phyloP scores from a whole-genome alignment of 495 filamentous ascomycete genomes.

The Jackrogersella minutella region DNA sequence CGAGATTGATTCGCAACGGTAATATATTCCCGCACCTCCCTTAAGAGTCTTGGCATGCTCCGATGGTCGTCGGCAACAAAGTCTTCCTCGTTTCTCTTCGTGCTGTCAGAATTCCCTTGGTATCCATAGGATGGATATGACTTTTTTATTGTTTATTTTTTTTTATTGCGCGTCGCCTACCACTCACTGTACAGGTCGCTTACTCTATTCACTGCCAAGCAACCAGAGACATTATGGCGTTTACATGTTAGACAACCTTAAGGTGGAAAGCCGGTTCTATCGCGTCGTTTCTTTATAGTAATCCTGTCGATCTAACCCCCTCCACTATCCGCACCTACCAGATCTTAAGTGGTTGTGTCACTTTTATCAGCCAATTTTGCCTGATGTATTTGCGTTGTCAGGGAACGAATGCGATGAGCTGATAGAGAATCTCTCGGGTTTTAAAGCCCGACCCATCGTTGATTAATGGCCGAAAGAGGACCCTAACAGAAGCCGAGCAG shows the following conservation, averaged over 20 bases:
- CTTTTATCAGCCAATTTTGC: slow-evolving; percentile 20
- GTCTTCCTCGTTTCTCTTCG: slow-evolving; percentile 17
- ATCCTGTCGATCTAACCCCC: slow-evolving; percentile 34
- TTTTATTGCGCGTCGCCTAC: slow-evolving; percentile 33
- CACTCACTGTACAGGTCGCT: slow-evolving; percentile 30
- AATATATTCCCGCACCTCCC: slow-evolving; percentile 41
- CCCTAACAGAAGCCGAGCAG: slow-evolving; percentile 3
- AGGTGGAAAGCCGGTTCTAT: slow-evolving; percentile 31
- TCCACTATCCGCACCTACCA: slow-evolving; percentile 20
- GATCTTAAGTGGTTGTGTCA: slow-evolving; percentile 7
- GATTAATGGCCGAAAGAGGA: slow-evolving; percentile 15
- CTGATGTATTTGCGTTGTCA: slow-evolving; percentile 18
- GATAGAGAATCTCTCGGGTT: slow-evolving; percentile 12
- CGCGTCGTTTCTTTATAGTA: slow-evolving; percentile 37
- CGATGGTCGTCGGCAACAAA: slow-evolving; percentile 34
- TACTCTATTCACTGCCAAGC: slow-evolving; percentile 38
- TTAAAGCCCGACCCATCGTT: neutral
- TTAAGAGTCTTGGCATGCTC: slow-evolving; percentile 30
- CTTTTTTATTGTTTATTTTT: too few relatives aligned
- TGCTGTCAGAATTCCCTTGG: slow-evolving; percentile 9
- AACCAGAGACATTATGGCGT: slow-evolving; percentile 15
- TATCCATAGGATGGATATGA: too few relatives aligned
- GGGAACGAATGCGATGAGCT: slow-evolving; percentile 20
- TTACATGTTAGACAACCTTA: slow-evolving; percentile 12
- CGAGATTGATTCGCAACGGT: slow-evolving; percentile 37